phyloP scores from a whole-genome alignment of 2,329 filamentous ascomycete genomes.

The Aureobasidium namibiae region DNA sequence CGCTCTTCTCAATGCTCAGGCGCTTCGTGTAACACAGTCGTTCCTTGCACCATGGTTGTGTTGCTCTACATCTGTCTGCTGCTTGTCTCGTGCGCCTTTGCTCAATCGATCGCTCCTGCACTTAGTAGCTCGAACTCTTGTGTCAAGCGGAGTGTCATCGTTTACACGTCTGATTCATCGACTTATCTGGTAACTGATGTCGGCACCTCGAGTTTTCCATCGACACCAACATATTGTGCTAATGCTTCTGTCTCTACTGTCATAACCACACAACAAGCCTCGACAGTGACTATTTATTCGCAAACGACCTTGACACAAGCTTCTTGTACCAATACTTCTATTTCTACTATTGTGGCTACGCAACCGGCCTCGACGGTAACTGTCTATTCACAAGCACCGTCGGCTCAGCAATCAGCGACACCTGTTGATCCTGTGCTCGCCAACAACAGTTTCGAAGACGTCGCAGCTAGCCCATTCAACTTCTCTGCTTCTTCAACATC shows the following conservation, averaged over 20 bases:
- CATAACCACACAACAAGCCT: neutral
- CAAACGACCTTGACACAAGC: neutral
- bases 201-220: neutral
- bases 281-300: neutral
- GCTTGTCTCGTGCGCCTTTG: neutral
- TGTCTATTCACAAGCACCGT: neutral
- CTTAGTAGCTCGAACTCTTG: neutral
- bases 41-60: neutral
- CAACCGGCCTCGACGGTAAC: neutral
- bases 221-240: neutral
- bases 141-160: neutral
- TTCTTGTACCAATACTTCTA: neutral
- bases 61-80: neutral
- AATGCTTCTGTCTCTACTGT: neutral
- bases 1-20: neutral
- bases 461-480: neutral
- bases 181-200: neutral
- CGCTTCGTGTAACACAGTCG: neutral
- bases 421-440: neutral
- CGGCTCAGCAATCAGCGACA: neutral
- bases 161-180: neutral
- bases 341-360: neutral
- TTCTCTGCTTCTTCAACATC: neutral
- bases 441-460: neutral
- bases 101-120: neutral